Conservation (phyloP, 768 basidiomycete species). For the Mycena amicta region DNA sequence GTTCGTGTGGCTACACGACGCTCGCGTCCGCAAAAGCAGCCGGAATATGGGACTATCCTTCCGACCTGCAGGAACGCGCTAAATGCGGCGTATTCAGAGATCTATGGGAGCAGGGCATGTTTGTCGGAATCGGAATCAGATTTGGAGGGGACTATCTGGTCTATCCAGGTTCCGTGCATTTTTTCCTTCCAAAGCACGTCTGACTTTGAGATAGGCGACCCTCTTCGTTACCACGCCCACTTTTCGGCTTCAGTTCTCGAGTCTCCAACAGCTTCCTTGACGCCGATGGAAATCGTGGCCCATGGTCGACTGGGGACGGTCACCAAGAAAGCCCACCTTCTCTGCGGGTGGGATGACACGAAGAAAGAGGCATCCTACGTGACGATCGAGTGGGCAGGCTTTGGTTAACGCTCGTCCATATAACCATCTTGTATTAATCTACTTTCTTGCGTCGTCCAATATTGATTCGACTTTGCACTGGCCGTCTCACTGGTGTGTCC, state of each 20-base stretch:
- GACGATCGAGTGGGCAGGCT: constrained; percentile 90
- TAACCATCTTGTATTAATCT: constrained; percentile 23
- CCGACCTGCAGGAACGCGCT: constrained; percentile 65
- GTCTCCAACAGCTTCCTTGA: constrained; percentile 57
- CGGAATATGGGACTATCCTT: constrained; percentile 78
- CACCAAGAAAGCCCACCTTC: constrained; percentile 92
- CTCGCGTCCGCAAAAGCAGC: constrained; percentile 64
- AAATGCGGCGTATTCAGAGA: constrained; percentile 79
- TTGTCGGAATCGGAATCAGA: constrained; percentile 86
- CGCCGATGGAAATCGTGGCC: constrained; percentile 93
- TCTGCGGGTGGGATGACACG: constrained; percentile 86
- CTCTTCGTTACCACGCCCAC: constrained; percentile 95
- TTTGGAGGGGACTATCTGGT: constrained; percentile 97
- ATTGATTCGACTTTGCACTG: constrained; percentile 34
- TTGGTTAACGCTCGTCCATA: constrained; percentile 53
- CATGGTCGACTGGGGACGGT: constrained; percentile 95
- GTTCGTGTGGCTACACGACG: constrained; percentile 48
- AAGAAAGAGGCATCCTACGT: constrained; percentile 69
- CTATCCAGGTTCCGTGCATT: constrained; percentile 76
- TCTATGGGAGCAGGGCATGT: constrained; percentile 83
- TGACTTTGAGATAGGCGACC: constrained; percentile 65
- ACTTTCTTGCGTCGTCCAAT: constrained; percentile 55
- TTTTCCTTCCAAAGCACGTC: background rate
- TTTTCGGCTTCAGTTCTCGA: constrained; percentile 85
- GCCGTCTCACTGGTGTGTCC: constrained; percentile 22